A percentile compares a stretch with the other conserved stretches of the same genome.
Evolutionary conservation across 202 grass and related monocot genomes (phyloP).

Genomic region (Dendrocalamus latiflorus): DNA sequence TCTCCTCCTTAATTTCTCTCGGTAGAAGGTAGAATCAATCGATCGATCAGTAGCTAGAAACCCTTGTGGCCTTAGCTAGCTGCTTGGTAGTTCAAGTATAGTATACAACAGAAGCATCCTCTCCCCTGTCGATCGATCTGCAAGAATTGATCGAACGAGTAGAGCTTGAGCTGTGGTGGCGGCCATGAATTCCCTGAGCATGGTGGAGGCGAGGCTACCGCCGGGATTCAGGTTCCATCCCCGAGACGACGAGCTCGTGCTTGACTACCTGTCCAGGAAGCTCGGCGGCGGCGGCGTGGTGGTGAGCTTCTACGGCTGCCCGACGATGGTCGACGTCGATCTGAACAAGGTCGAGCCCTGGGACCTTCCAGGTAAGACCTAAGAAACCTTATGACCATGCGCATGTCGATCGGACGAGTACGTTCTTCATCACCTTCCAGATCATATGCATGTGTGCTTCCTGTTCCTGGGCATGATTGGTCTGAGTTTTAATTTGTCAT

Average conservation of each 20-base stretch:
- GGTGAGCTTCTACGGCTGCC: conserved; percentile 51
- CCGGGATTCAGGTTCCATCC: conserved; percentile 84
- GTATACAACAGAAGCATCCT: not conserved
- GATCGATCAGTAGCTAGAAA: not conserved
- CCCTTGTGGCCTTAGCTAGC: not conserved
- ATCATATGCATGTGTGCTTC: not conserved
- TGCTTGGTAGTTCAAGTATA: not conserved
- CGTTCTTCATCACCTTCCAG: not conserved
- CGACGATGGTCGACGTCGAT: conserved; percentile 69
- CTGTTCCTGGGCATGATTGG: not conserved
- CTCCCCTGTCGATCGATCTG: not conserved
- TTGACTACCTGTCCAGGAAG: conserved; percentile 67
- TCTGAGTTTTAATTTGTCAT: not conserved
- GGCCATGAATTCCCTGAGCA: conserved; percentile 56
- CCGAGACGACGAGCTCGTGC: conserved; percentile 72
- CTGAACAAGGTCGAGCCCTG: conserved; percentile 86
- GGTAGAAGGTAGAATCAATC: not conserved
- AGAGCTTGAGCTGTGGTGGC: not conserved
- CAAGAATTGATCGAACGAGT: not conserved
- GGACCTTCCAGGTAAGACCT: conserved; percentile 78
- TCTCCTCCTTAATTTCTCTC: not conserved
- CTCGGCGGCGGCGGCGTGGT: not conserved
- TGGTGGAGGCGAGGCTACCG: conserved; percentile 70
- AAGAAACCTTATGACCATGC: not conserved
- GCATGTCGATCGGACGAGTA: not conserved